Evolutionary conservation across 208 protist genomes (phyloP).

Genomic region (Leishmania amazonensis): DNA sequence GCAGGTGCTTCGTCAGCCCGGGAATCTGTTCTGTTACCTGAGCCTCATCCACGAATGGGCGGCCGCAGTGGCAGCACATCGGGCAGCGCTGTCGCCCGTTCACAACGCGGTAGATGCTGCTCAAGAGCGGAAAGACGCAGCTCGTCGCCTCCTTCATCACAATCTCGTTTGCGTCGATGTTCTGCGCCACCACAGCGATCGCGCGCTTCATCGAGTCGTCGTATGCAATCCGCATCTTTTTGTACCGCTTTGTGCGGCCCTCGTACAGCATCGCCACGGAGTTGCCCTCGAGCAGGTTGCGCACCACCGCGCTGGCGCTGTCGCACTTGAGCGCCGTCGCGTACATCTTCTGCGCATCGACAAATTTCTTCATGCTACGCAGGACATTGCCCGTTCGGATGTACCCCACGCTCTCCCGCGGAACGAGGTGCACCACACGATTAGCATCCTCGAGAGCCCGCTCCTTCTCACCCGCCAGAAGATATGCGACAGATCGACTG

Average conservation of each 20-base stretch:
- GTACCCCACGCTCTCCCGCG: constrained; percentile 66
- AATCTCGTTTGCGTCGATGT: constrained; percentile 29
- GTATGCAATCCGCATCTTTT: constrained; percentile 38
- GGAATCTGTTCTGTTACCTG: constrained; percentile 38
- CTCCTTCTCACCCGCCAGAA: constrained; percentile 53
- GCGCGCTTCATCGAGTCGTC: constrained; percentile 38
- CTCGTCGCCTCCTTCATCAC: constrained; percentile 47
- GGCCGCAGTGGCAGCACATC: constrained; percentile 64
- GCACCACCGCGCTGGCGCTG: constrained; percentile 41
- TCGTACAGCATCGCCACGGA: constrained; percentile 69
- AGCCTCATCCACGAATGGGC: constrained; percentile 41
- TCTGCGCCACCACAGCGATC: constrained; percentile 31
- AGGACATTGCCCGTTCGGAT: constrained; percentile 81
- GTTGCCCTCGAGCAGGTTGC: constrained; percentile 60
- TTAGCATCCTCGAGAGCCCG: constrained; percentile 59
- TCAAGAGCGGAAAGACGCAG: constrained; percentile 32
- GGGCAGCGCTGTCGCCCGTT: constrained; percentile 17
- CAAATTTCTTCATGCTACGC: constrained; percentile 63
- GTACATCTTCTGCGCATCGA: constrained; percentile 72
- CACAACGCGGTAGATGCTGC: constrained; percentile 16
- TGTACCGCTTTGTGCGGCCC: constrained; percentile 39
- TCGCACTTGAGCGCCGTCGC: constrained; percentile 55
- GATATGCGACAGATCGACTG: constrained; percentile 74
- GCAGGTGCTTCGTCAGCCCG: constrained; percentile 35
- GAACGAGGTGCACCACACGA: constrained; percentile 56